Evolutionary conservation across 176 grass and related monocot genomes (phyloP).

Genomic region (Calamus simplicifolius): DNA sequence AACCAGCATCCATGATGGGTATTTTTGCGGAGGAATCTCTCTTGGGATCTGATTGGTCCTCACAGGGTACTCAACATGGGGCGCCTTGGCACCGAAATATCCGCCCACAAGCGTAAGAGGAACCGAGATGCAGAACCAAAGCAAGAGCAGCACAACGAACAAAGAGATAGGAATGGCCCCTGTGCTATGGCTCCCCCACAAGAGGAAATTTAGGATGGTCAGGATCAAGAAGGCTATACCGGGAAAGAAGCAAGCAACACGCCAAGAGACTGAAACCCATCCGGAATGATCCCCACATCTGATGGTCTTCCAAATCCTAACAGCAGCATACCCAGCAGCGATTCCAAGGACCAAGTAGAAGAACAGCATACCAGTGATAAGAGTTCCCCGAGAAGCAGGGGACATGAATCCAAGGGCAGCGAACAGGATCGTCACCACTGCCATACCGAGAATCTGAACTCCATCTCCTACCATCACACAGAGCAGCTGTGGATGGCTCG

Average conservation of each 20-base stretch:
- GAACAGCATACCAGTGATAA: constrained; percentile 46
- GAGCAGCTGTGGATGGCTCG: constrained; percentile 27
- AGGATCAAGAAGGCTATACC: constrained; percentile 43
- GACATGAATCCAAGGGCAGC: constrained; percentile 53
- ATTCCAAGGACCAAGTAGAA: constrained; percentile 44
- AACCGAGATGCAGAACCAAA: constrained; percentile 46
- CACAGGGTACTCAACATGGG: constrained; percentile 34
- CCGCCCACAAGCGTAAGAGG: constrained; percentile 38
- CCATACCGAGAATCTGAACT: constrained; percentile 47
- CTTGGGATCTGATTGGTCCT: constrained; percentile 40
- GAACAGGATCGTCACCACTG: constrained; percentile 43
- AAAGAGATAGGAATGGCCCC: constrained; percentile 40
- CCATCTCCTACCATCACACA: constrained; percentile 46
- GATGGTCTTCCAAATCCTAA: constrained; percentile 40
- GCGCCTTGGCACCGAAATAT: constrained; percentile 27
- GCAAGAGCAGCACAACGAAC: constrained; percentile 29
- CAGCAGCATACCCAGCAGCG: constrained; percentile 32
- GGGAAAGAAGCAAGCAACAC: constrained; percentile 46
- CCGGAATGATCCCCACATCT: constrained; percentile 31
- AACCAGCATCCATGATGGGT: constrained; percentile 37
- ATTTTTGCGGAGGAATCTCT: constrained; percentile 35
- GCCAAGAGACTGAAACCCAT: constrained; percentile 39
- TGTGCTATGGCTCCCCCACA: constrained; percentile 42
- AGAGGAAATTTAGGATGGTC: constrained; percentile 34
- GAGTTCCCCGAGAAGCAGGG: constrained; percentile 35